Evolutionary conservation across 2,329 filamentous ascomycete species (phyloP), one percentile per base, ranked within the genome.

Genomic region (Pochonia chlamydosporia): DNA sequence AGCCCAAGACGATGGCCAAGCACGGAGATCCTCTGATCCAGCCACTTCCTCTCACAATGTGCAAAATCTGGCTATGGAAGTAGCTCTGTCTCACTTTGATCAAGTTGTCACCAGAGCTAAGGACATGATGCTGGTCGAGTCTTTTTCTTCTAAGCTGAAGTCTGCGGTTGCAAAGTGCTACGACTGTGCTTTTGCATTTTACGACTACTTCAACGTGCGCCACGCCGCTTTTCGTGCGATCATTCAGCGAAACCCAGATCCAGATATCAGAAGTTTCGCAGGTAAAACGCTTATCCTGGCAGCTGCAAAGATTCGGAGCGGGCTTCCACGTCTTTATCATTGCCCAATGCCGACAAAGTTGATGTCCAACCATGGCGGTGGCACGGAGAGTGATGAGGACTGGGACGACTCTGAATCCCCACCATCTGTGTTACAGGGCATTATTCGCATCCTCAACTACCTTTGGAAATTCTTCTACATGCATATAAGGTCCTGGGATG

Each of bases 61-160:
- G 14, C 73, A 80, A 56, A 69, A 70, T 16, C 53, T 70, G 40
- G 77, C 78, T 3, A 69, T 88, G 56, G 65, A 69, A 13, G 73
- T 80, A 50, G 70, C 77, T 1, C 60, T 87, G 3, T 73, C 78
- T 43, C 87, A 92, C 55, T 67, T 95, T 31, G 85, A 91, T 55
- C 86, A 92, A 59, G 75, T 95, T 36, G 77, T 87, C 11, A 80
- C 85, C 40, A 79, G 89, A 48, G 75, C 80, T 4, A 89, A 86
- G 61, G 85, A 90, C 35, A 60, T 79, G 2, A 76, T 82, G 0
- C 78, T 85, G 36, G 82, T 87, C 31, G 71, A 76, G 1, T 61
- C 66, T 8, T 79, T 85, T 44, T 70, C 79, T 43, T 59, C 61
- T 2, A 68, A 81, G 24, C 54, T 76, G 3, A 64, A 69, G 11